Evolutionary conservation across 2,329 filamentous ascomycete species (phyloP), one percentile per base, ranked within the genome.

Genomic region (Oidium heveae): DNA sequence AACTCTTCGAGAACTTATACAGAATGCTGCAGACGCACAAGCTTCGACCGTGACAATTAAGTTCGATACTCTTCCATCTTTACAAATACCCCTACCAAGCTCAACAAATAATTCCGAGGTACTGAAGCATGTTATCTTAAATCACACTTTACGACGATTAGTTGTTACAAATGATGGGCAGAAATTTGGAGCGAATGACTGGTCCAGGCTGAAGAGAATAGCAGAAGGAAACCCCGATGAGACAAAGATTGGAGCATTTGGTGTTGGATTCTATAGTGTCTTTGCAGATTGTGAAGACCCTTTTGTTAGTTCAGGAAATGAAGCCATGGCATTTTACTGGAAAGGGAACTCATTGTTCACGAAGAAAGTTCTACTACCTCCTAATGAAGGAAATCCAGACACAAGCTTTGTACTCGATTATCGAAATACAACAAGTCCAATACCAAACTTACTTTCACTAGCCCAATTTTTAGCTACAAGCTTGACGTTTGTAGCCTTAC

Each of bases 241-340:
- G 69, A 96, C 88, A 50, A 98, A 98, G 72, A 98, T 98, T 62
- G 91, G 91, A 55, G 93, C 91, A 3, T 98, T 98, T 66, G 91
- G 91, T 60, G 91, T 98, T 34, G 91, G 91, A 2, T 98, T 98
- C 70, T 98, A 98, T 73, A 94, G 86, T 66, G 89, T 96, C 41
- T 98, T 98, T 66, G 86, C 91, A 58, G 91, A 98, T 66, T 98
- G 89, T 66, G 93, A 98, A 68, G 87, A 95, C 61, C 91, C 91
- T 0, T 96, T 98, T 64, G 84, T 98, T 59, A 91, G 86, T 60
- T 96, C 89, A 0, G 91, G 91, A 0, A 77, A 75, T 58, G 82
- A 94, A 68, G 88, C 87, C 39, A 95, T 98, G 86, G 89, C 89
- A 0, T 98, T 98, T 65, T 98, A 95, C 70, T 98, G 91, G 93